Conservation (phyloP, 2,329 filamentous ascomycete species). For the Exophiala calicioides region DNA sequence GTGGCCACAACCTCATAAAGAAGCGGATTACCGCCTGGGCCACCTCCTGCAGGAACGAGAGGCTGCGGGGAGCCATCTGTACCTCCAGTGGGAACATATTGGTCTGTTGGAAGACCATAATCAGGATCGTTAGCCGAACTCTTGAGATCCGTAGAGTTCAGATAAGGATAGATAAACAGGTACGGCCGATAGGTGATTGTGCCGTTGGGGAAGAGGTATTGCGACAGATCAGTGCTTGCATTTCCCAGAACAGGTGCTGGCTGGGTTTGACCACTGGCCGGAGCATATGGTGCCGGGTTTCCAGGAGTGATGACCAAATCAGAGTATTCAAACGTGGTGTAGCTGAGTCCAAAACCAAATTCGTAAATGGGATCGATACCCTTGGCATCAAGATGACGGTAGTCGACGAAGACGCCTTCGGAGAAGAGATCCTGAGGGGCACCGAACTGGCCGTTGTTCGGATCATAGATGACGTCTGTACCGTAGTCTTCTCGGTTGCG, state of each 20-base stretch:
- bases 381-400: slow-evolving; percentile 55
- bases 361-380: slow-evolving; percentile 61
- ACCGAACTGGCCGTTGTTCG: slow-evolving; percentile 55
- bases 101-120: slow-evolving; percentile 54
- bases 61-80: slow-evolving; percentile 58
- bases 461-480: slow-evolving; percentile 56
- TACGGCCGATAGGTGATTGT: slow-evolving; percentile 48
- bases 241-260: slow-evolving; percentile 56
- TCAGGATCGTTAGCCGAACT: slow-evolving; percentile 54
- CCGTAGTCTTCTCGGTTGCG: slow-evolving; percentile 56
- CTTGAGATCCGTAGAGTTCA: slow-evolving; percentile 60
- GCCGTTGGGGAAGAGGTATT: slow-evolving; percentile 59
- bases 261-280: slow-evolving; percentile 54
- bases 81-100: slow-evolving; percentile 54
- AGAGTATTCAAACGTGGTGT: slow-evolving; percentile 65
- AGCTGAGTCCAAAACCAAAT: slow-evolving; percentile 63
- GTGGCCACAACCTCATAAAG: slow-evolving; percentile 54
- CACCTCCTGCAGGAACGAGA: slow-evolving; percentile 58
- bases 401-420: slow-evolving; percentile 63
- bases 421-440: slow-evolving; percentile 61
- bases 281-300: slow-evolving; percentile 51
- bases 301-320: slow-evolving; percentile 53
- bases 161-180: slow-evolving; percentile 64
- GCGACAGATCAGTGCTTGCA: slow-evolving; percentile 49
- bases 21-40: slow-evolving; percentile 60